Evolutionary conservation across 129 eudicot species (phyloP).

Genomic region (Arctium lappa): DNA sequence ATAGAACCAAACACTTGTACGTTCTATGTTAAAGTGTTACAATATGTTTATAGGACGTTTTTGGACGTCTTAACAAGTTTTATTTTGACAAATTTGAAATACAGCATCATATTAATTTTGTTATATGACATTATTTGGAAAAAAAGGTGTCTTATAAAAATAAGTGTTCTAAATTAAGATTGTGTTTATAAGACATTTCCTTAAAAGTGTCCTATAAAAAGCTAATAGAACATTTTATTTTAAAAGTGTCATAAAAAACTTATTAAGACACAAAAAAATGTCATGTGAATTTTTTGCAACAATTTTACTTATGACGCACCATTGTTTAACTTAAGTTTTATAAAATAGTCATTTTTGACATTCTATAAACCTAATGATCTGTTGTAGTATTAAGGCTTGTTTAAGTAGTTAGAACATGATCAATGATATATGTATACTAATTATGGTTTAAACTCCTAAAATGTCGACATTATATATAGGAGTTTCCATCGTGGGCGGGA

Average conservation of each 20-base stretch:
- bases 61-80: not conserved
- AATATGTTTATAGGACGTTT: no score
- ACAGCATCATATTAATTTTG: no score
- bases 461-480: constrained; percentile 26
- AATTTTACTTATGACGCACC: no score
- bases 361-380: not conserved
- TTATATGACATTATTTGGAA: not conserved
- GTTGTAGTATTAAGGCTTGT: no score
- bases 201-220: no score
- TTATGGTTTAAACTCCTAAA: not conserved
- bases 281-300: not conserved
- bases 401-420: no score
- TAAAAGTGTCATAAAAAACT: no score
- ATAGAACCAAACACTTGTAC: not conserved
- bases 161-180: no score
- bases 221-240: no score
- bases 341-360: not conserved
- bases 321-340: no score
- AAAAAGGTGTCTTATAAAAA: no score
- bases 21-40: not conserved
- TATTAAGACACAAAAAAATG: not conserved
- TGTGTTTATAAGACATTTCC: no score
- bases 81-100: not conserved
- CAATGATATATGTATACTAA: not conserved
- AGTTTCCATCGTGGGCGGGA: constrained; percentile 55